Percentiles rank a stretch among this genome's conserved stretches.
Evolutionary conservation across 2,329 filamentous ascomycete genomes (phyloP).

Genomic region (Botrytis hyacinthi): DNA sequence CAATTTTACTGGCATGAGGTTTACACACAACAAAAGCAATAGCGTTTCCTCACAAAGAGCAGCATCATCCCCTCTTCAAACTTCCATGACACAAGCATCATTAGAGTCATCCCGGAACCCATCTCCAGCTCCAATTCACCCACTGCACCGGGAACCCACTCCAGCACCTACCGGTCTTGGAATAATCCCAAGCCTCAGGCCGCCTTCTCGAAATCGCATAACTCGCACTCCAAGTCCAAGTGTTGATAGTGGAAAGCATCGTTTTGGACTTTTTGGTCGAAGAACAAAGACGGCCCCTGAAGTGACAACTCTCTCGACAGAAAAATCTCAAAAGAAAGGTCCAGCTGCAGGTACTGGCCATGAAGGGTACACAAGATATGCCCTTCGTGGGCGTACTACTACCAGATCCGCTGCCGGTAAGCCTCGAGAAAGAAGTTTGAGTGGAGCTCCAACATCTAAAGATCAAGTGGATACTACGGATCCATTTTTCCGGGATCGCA

Average conservation of each 20-base stretch:
- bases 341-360: constrained; percentile 92
- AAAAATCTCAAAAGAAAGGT: constrained; percentile 65
- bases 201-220: constrained; percentile 35
- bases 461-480: constrained; percentile 52
- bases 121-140: constrained; percentile 38
- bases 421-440: constrained; percentile 40
- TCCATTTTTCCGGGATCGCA: constrained; percentile 58
- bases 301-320: constrained; percentile 49
- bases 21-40: constrained; percentile 29
- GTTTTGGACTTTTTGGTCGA: constrained; percentile 77
- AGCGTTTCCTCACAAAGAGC: constrained; percentile 29
- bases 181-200: constrained; percentile 35
- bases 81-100: constrained; percentile 39
- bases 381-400: constrained; percentile 61
- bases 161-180: constrained; percentile 36
- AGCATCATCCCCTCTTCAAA: constrained; percentile 32
- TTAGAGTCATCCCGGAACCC: constrained; percentile 39
- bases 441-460: constrained; percentile 47
- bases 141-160: constrained; percentile 34
- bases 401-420: constrained; percentile 51
- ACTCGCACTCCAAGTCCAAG: constrained; percentile 55
- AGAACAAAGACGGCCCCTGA: constrained; percentile 64
- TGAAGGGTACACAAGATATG: constrained; percentile 73
- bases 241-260: constrained; percentile 55
- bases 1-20: constrained; percentile 46